Base-by-base conservation (phyloP, 177 flowering plant species). In the Tripterygium wilfordii region DNA sequence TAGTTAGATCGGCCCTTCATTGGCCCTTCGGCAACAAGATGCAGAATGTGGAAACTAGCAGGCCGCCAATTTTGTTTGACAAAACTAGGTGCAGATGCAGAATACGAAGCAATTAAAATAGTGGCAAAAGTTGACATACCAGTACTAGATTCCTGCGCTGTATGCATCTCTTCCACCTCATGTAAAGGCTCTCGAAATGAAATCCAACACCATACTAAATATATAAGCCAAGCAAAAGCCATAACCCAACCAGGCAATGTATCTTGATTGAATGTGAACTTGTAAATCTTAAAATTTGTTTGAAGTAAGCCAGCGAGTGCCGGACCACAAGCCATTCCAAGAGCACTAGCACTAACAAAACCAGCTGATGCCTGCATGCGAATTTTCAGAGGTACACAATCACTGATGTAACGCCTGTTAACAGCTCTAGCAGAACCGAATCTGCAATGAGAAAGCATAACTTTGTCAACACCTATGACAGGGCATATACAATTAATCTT, bases 321-420 rank as follows among this genome's bases (percentile, higher is more conserved):
- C 58, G 96, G 96, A 57, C 96, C 96, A 76, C 96, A 88, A 41
- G 94, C 94, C 94, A 88, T 85, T 54, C 96, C 96, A 27, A 88
- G 73, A 58, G 96, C 96, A 72, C 94, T 85, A 15, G 96, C 94
- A 78, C 94, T 85, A 50, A 88, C 94, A 72, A 85, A 85, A 54
- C 83, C 94, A 2, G 96, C 96, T 40, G 96, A 85, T 45, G 96
- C 94, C 65, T 88, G 86, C 96, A 88, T 82, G 18, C 96, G 82
- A 47, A 74, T 67, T 56, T 60, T 88, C n/a, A 82, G 60, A 20
- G 96, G 96, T 28, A 88, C 96, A 58, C 90, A 80, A 51, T 85
- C 96, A 63, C 94, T 88, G 54, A 88, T 88, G 60, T 88, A 88
- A 13, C 96, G 83, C 35, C 96, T 71, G 53, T 88, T 88, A 45